Base-by-base conservation (phyloP, 345 rosid species). In the Clausena lansium region DNA sequence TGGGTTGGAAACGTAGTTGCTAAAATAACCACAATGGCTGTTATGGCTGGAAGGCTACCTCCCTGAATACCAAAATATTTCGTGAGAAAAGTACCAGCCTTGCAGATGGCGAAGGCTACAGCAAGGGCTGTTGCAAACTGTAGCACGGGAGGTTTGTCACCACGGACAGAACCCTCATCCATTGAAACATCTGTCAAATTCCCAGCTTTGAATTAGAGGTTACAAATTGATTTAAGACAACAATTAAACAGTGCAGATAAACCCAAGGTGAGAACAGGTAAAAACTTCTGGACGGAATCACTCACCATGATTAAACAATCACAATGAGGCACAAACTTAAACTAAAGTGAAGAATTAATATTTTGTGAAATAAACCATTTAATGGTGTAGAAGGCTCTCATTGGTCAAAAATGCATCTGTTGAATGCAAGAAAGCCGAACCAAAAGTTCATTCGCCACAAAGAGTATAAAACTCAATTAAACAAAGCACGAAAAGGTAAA, bases 21-120 rank as follows among this genome's bases (percentile, higher is more conserved):
- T 67, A 93, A 77, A 75, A 89, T 68, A 74, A 95, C 96, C 30
- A 92, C 92, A 67, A 90, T 83, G 0, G 93, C 94, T 24, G 98
- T 92, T 74, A 91, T 83, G 27, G 91, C 93, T 58, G 97, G 98
- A 69, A 93, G 86, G 85, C 81, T 87, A 52, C 97, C 98, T 69
- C 98, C 98, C 33, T 83, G 83, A 68, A 93, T 76, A 66, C 93
- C 92, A 19, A 89, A 83, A 66, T 78, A 79, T 84, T 92, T 88
- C 7, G 92, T 71, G 32, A 87, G 71, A 57, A 45, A 78, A 58
- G 87, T 70, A 30, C 90, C 97, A 3, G 72, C 86, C 84, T 95
- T 95, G 94, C 98, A 95, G 74, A 95, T 91, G 67, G 89, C 90
- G 41, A 95, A 88, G 20, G 98, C 90, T 63, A 90, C 89, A 60